A percentile compares a stretch with the other conserved stretches of the same genome.
Evolutionary conservation across 306 rosid species (phyloP).

Genomic region (Sechiopsis laciniata): DNA sequence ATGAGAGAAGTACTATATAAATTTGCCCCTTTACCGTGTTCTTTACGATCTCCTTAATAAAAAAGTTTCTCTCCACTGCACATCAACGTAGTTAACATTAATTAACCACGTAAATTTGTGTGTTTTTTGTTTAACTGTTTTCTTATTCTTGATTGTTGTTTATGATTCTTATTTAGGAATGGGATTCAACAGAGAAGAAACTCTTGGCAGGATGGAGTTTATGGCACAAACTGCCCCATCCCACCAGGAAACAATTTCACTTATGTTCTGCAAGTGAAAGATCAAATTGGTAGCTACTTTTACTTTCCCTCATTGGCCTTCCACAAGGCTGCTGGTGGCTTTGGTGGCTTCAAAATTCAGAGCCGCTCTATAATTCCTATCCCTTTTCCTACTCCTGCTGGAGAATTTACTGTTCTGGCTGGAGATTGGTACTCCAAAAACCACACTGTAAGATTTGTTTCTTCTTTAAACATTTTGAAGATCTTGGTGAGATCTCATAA

Average conservation of each 20-base stretch:
- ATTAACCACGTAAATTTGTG: no score
- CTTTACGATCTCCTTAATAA: no score
- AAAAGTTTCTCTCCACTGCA: no score
- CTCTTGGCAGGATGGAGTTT: conserved; percentile 90
- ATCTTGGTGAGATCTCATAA: not conserved
- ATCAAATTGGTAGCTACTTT: conserved; percentile 87
- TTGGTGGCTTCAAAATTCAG: conserved; percentile 53
- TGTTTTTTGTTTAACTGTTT: no score
- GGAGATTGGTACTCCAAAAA: conserved; percentile 80
- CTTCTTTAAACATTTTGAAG: not conserved
- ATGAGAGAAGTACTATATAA: no score
- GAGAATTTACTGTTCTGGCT: conserved; percentile 63
- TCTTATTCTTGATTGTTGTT: no score
- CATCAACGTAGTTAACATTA: no score
- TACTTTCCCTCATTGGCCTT: conserved; percentile 77
- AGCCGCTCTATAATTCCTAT: conserved; percentile 73
- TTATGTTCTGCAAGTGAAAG: conserved; percentile 72
- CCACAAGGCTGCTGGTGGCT: conserved; percentile 92
- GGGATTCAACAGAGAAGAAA: conserved; percentile 82
- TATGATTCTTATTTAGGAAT: conserved; percentile 37
- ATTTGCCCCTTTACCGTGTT: no score
- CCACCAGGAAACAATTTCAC: conserved; percentile 84
- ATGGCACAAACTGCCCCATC: conserved; percentile 81
- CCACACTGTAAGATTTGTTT: conserved; percentile 56
- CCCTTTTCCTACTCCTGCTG: conserved; percentile 71